A percentile compares a stretch with the other conserved stretches of the same genome.
Evolutionary conservation across 371 early-diverging fungal genomes (phyloP).

Genomic region (Cokeromyces recurvatus): DNA sequence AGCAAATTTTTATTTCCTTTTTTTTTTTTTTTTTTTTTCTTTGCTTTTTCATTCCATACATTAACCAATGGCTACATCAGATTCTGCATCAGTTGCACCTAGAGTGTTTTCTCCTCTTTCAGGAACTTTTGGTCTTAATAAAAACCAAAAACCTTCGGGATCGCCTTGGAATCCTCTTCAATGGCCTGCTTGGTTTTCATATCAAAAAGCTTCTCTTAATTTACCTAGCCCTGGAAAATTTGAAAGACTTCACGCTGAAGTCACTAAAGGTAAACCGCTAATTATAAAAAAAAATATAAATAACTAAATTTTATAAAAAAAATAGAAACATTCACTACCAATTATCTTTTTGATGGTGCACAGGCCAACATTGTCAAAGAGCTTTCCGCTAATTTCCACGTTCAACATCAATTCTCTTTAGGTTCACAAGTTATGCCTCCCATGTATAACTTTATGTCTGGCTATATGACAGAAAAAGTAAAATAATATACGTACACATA

Average conservation of each 20-base stretch:
- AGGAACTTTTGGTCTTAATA: conserved; percentile 21
- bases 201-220: conserved; percentile 60
- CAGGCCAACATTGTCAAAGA: conserved; percentile 90
- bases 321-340: conserved; percentile 71
- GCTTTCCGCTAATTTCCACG: conserved; percentile 90
- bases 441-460: conserved; percentile 84
- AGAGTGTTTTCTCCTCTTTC: conserved; percentile 20
- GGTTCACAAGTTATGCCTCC: conserved; percentile 83
- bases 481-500: neutral
- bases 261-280: conserved; percentile 58
- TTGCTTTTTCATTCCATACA: neutral
- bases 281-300: neutral
- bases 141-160: conserved; percentile 34
- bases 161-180: conserved; percentile 56
- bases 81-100: conserved; percentile 14
- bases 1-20: neutral
- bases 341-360: conserved; percentile 91
- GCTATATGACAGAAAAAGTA: conserved; percentile 61
- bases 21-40: conserved; percentile 1
- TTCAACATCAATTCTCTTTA: conserved; percentile 87
- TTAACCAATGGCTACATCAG: conserved; percentile 16
- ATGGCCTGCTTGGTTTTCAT: conserved; percentile 54
- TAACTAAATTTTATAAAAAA: neutral
- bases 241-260: conserved; percentile 81
- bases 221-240: conserved; percentile 87